Conservation (phyloP, 2,329 filamentous ascomycete species). For the Alternaria ventricosa region DNA sequence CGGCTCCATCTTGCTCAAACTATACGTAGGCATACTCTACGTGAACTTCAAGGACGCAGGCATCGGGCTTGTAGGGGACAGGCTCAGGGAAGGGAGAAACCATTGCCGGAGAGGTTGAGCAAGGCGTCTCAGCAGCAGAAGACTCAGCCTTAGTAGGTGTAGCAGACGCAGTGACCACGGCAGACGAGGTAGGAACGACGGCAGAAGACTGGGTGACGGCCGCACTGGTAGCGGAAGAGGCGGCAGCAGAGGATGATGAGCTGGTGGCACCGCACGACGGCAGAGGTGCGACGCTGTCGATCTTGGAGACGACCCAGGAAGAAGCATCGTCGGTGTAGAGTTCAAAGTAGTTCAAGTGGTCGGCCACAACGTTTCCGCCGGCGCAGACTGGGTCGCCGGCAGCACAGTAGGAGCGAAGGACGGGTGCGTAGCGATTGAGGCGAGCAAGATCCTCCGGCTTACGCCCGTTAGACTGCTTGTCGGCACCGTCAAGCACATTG, state of each 20-base stretch:
- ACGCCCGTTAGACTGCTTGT: conserved; percentile 19
- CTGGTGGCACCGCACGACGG: not conserved
- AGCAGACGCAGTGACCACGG: not conserved
- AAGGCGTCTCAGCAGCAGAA: conserved; percentile 8
- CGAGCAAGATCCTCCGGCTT: conserved; percentile 15
- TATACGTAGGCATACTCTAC: conserved; percentile 20
- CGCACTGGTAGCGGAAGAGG: conserved; percentile 1
- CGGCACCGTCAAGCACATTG: conserved; percentile 28
- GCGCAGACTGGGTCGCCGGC: conserved; percentile 68
- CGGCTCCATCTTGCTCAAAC: not conserved
- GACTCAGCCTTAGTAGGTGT: not conserved
- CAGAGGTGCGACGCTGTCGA: conserved; percentile 6
- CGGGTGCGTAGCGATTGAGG: conserved; percentile 48
- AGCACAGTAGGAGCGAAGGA: conserved; percentile 69
- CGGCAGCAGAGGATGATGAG: conserved; percentile 5
- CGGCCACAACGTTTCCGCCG: conserved; percentile 63
- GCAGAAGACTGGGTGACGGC: conserved; percentile 2
- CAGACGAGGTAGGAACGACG: not conserved
- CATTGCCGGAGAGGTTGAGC: conserved; percentile 15
- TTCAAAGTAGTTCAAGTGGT: conserved; percentile 64
- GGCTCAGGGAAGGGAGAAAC: conserved; percentile 15
- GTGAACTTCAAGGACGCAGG: conserved; percentile 13
- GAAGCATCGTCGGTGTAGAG: conserved; percentile 28
- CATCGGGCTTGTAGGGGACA: conserved; percentile 12
- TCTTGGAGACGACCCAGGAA: conserved; percentile 27